Evolutionary conservation across 352 stramenopile genomes (phyloP), one percentile per base, ranked within the genome.

Genomic region (Phytophthora quininea): DNA sequence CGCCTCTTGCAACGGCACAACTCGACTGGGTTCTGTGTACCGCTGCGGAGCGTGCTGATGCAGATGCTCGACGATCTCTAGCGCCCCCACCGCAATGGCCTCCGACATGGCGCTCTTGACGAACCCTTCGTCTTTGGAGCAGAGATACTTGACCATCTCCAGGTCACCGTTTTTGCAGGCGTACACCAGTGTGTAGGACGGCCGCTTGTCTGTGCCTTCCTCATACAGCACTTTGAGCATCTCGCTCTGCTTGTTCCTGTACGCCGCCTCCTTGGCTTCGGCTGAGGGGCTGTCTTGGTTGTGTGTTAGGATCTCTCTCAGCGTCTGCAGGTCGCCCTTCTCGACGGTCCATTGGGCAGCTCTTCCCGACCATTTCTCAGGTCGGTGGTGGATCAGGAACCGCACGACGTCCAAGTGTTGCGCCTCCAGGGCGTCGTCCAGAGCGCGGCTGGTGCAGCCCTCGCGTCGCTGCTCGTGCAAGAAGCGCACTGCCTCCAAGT

Each of bases 161-260:
- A 91, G 53, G 49, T 91, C 71, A 3, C 66, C 56, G n/a, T 69
- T 68, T 15, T 71, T 57, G 35, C 70, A 77, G 15, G 82, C 82
- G 10, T 59, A 57, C 42, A 80, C 77, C 8, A 90, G 67, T 56
- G 75, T 84, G 51, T 79, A 79, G 15, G 82, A 71, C 14, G 74
- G 67, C 1, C 68, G 77, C 32, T 55, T 4, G 49, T 83, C 78
- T 9, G 71, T 61, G 14, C 74, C 67, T 47, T 78, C 67, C 46
- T 91, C 82, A 42, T 91, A 89, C 54, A 91, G 46, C 32, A 80
- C 71, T 50, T 67, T 74, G n/a, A 91, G 72, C 54, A 89, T 74
- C 38, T 86, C 74, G 15, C 48, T 45, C 49, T 83, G 77, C 15
- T 70, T 73, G 0, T 15, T 37, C 15, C 73, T 73, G 64, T 83